Evolutionary conservation across 1,139 yeast species (phyloP), one percentile per base, ranked within the genome.

Genomic region (Lodderomyces oxycetoniae): DNA sequence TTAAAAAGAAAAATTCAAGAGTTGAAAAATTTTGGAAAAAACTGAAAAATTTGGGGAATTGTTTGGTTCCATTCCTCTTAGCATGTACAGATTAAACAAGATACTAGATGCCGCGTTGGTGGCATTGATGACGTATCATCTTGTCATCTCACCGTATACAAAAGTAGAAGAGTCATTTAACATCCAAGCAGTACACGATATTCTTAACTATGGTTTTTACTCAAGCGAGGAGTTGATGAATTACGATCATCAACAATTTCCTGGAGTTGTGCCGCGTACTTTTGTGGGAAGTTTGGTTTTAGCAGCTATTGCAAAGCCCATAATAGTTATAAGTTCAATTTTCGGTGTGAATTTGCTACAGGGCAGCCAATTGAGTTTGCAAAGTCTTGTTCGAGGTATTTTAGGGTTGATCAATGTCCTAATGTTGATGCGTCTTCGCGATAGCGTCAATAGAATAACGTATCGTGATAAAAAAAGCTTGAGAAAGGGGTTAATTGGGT

Each of bases 101-200:
- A n/a, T 51, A 9, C 44, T 61, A 8, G 67, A 63, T 35, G 36
- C 45, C 3, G 35, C 39, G 5, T 37, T 55, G 24, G 28, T 54
- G 30, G 54, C 48, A n/a, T 49, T 64, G 3, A 62, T 77, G 12
- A 50, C 62, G 2, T 54, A 55, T 37, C 74, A 81, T 52, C 50
- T 81, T 42, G 45, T 63, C 15, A 46, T 74, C 3, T 71, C 95
- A 0, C 96, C 96, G 0, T 87, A 67, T 55, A 82, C 96, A 4
- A 89, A 91, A 56, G 96, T 91, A 1, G 97, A 91, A 53, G 98
- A 91, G 53, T 85, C 95, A 23, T 91, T 91, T 66, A 86, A 82
- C 48, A 66, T 86, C 30, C 97, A 91, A 50, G 97, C 97, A 0
- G 67, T 86, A 28, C 91, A 88, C 52, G 97, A 91, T 50, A 68